Conservation (phyloP, 495 filamentous ascomycete species). For the Rusavskia elegans region DNA sequence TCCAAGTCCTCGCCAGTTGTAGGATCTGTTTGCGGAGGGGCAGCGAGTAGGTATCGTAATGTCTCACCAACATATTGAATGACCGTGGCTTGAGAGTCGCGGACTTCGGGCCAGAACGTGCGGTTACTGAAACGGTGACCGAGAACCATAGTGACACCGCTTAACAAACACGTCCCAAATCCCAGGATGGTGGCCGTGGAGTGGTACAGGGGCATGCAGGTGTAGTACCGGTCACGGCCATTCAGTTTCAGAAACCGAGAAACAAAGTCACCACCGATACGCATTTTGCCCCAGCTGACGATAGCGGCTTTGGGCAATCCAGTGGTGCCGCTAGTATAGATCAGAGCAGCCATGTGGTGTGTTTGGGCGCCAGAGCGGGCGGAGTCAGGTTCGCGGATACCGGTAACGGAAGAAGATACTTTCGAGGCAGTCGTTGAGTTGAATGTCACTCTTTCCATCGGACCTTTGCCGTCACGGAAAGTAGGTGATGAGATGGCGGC, state of each 20-base stretch:
- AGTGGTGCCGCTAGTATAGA: slow-evolving; percentile 81
- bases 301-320: slow-evolving; percentile 86
- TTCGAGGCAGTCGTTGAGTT: slow-evolving; percentile 47
- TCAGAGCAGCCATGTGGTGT: slow-evolving; percentile 53
- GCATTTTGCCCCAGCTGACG: slow-evolving; percentile 59
- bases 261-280: slow-evolving; percentile 35
- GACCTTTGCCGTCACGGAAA: slow-evolving; percentile 30
- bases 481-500: slow-evolving; percentile 24
- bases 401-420: slow-evolving; percentile 32
- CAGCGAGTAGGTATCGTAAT: slow-evolving; percentile 72
- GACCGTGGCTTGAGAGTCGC: slow-evolving; percentile 54
- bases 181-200: slow-evolving; percentile 64
- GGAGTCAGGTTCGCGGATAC: slow-evolving; percentile 46
- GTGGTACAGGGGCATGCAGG: slow-evolving; percentile 93
- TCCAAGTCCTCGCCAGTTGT: slow-evolving; percentile 58
- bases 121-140: slow-evolving; percentile 69
- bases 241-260: slow-evolving; percentile 37
- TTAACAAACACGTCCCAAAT: slow-evolving; percentile 39
- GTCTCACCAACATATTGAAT: slow-evolving; percentile 96
- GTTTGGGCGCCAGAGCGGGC: slow-evolving; percentile 32
- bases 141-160: slow-evolving; percentile 50
- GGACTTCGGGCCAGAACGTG: slow-evolving; percentile 70
- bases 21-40: slow-evolving; percentile 46
- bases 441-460: slow-evolving; percentile 45
- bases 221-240: slow-evolving; percentile 61